Evolutionary conservation across 140 eudicot genomes (phyloP), one percentile per base, ranked within the genome.

Genomic region (Anethum foeniculum): DNA sequence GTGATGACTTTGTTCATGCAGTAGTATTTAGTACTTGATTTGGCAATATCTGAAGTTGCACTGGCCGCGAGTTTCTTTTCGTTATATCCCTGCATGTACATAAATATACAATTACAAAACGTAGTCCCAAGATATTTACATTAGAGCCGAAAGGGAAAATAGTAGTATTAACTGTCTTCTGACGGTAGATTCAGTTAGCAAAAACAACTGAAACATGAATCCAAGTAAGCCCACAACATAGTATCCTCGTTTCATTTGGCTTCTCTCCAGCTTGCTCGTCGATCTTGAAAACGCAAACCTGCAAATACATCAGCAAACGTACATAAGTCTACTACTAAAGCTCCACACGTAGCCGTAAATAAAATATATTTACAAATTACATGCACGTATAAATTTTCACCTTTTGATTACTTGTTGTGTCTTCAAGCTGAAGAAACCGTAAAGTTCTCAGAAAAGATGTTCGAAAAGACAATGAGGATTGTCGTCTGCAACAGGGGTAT

Each of bases 21-120:
- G 18, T 15, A 64, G 38, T 21, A 39, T 85, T 46, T 91, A 39
- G 43, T 39, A 91, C 97, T 41, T 84, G 85, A 78, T 86, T 85
- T 36, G 84, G 86, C 77, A 13, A 65, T 77, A 78, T 64, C 28
- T 82, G 90, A 77, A 91, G 81, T 76, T 88, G 88, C 27, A 90
- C 94, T 1, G 94, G 94, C 47, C 88, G 91, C 6, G 81, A 28
- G 75, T 32, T 23, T 30, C 80, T 82, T 79, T 69, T 82, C 21
- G 65, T 18, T 68, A 48, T 18, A 60, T 73, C 81, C 67, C 91
- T 86, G 93, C 83, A 25, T 60, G 69, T 9, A 9, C 69, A 60
- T 10, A 60, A n/a, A 8, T 58, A 34, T 58, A 7, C 30, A 23
- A 23, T 23, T 23, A 58, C 14, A 58, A 58, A 23, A 8, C n/a